A percentile compares a stretch with the other conserved stretches of the same genome.
These are phyloP conservation scores for Fennellomyces sp. DNA, from an alignment of 371 early-diverging fungal species.

Conservation along the genomic window DNA sequence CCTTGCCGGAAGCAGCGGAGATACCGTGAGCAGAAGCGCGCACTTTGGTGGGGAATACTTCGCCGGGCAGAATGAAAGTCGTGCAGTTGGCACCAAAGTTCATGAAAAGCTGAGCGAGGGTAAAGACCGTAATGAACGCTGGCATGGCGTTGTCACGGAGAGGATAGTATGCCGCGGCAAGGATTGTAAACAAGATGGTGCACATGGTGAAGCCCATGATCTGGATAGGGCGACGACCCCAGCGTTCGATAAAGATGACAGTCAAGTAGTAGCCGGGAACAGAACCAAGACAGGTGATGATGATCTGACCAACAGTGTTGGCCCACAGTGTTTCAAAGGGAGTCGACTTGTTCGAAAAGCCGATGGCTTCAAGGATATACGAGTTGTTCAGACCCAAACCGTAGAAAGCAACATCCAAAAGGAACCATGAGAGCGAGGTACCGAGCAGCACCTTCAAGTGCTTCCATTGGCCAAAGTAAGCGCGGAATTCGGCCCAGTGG, in stretches of 20 bases:
- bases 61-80: conserved; percentile 90
- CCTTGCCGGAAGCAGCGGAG: conserved; percentile 87
- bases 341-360: conserved; percentile 57
- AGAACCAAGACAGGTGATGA: conserved; percentile 82
- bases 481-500: conserved; percentile 67
- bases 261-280: conserved; percentile 91
- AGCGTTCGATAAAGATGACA: conserved; percentile 75
- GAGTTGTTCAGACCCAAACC: conserved; percentile 86
- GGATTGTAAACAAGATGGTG: conserved; percentile 74
- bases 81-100: conserved; percentile 94
- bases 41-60: conserved; percentile 89
- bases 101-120: conserved; percentile 78
- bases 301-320: conserved; percentile 78
- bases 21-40: conserved; percentile 90
- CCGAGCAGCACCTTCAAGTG: conserved; percentile 80
- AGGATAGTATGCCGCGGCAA: conserved; percentile 70
- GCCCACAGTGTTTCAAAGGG: conserved; percentile 60
- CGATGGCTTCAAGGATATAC: conserved; percentile 72
- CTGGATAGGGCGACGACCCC: conserved; percentile 86
- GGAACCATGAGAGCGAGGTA: conserved; percentile 82
- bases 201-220: conserved; percentile 76
- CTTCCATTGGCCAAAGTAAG: conserved; percentile 79
- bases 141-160: conserved; percentile 58
- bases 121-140: conserved; percentile 75
- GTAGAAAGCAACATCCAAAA: conserved; percentile 88